These are phyloP conservation scores for Hirsutella thompsonii DNA, from an alignment of 2,329 filamentous ascomycete species.

Conservation along the genomic window DNA sequence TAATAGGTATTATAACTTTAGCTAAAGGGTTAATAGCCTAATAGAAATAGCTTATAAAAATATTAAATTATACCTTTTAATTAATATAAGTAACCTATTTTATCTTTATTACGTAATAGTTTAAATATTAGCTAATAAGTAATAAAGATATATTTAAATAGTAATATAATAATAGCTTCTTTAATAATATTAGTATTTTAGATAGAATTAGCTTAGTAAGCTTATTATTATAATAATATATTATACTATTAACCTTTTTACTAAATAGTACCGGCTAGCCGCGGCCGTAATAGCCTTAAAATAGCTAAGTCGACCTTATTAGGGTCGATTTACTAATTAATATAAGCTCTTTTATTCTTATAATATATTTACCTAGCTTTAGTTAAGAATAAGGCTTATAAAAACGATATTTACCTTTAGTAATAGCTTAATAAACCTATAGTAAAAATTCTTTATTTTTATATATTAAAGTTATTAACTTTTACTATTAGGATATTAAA, in stretches of 20 bases:
- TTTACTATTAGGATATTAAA: constrained; percentile 1
- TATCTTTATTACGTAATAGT: background rate
- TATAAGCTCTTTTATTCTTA: background rate
- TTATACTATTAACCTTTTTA: background rate
- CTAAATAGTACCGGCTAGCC: background rate
- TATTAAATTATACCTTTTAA: background rate
- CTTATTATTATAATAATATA: background rate
- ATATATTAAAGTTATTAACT: background rate
- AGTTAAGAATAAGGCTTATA: background rate
- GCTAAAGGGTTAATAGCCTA: background rate
- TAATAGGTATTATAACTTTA: background rate
- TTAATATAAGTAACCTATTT: background rate
- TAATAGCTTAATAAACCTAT: constrained; percentile 2
- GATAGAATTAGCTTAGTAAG: background rate
- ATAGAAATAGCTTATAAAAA: background rate
- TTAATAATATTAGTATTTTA: background rate
- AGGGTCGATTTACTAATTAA: background rate
- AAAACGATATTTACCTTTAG: constrained; percentile 1
- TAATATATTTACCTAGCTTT: background rate
- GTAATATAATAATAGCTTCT: background rate
- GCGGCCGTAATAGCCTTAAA: background rate
- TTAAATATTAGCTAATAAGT: background rate
- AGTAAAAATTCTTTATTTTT: background rate
- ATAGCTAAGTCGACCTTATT: background rate
- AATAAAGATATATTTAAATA: background rate